Evolutionary conservation across 352 stramenopile species (phyloP), one percentile per base, ranked within the genome.

Genomic region (Globisporangium orthogonon): DNA sequence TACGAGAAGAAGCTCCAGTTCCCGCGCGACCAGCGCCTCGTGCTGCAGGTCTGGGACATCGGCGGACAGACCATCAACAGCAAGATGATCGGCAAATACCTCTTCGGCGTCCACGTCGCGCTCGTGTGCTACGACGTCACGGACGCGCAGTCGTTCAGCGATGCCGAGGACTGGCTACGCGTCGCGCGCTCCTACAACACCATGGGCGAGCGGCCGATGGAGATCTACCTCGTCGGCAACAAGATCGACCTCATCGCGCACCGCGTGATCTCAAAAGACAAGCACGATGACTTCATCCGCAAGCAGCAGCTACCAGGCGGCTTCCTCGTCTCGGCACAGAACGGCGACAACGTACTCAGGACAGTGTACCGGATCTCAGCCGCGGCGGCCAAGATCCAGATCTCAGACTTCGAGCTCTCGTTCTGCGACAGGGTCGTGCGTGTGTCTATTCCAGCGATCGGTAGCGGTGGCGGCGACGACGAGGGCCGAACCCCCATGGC

Each of bases 31-130:
- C 71, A 91, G 61, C 68, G 74, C 0, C 74, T 89, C 30, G 74
- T 91, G 46, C 69, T 95, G 23, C 82, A 95, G 58, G 76, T 96
- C 7, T 95, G 85, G 84, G 88, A 96, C 70, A 95, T 95, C 50
- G 87, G 86, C 17, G 85, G 86, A 9, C 87, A 96, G 61, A 93
- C 72, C n/a, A 90, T 91, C 58, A 81, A 76, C 63, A 94, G 85
- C 66, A 90, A 87, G 57, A 96, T 95, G 84, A 63, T 95, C 49
- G 63, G 56, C 61, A 95, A 94, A 62, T 94, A 95, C 64, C 59
- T 95, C 29, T 95, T 79, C 46, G 80, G 77, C 31, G 79, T 80
- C 28, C 66, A 94, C 52, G 78, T 94, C 14, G 83, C 84, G 28
- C 63, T 95, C 60, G 53, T 95, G 11, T 94, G 86, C 64, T 96